These are phyloP conservation scores for Teratosphaeria epicoccoides DNA, from an alignment of 2,329 filamentous ascomycete species.

Conservation along the genomic window DNA sequence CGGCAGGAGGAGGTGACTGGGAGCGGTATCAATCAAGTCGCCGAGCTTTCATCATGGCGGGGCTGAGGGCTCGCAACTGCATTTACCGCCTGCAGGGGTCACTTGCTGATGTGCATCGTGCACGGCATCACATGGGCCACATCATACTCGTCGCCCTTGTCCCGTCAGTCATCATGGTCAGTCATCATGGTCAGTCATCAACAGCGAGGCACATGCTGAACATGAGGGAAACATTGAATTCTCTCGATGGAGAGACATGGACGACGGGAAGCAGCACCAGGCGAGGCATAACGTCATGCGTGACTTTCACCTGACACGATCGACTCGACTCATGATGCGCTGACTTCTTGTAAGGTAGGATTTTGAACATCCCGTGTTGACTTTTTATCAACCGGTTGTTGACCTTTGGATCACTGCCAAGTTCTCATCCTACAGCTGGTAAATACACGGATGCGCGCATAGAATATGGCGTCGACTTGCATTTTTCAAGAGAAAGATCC, in stretches of 20 bases:
- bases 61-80: background rate
- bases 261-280: too few species aligned
- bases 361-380: too few species aligned
- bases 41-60: slow-evolving; percentile 1
- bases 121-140: background rate
- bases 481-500: background rate
- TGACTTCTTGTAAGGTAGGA: too few species aligned
- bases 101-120: background rate
- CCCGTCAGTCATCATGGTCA: background rate
- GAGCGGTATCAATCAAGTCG: too few species aligned
- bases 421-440: background rate
- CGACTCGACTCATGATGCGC: too few species aligned
- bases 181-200: background rate
- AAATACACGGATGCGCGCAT: background rate
- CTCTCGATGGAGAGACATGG: too few species aligned
- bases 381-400: too few species aligned
- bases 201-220: too few species aligned
- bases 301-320: too few species aligned
- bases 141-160: background rate
- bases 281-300: too few species aligned
- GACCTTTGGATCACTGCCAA: too few species aligned
- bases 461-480: background rate
- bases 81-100: background rate
- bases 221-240: too few species aligned
- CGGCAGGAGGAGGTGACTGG: background rate